Base-by-base conservation (phyloP, 2,329 filamentous ascomycete species). In the Bipolaris victoriae region DNA sequence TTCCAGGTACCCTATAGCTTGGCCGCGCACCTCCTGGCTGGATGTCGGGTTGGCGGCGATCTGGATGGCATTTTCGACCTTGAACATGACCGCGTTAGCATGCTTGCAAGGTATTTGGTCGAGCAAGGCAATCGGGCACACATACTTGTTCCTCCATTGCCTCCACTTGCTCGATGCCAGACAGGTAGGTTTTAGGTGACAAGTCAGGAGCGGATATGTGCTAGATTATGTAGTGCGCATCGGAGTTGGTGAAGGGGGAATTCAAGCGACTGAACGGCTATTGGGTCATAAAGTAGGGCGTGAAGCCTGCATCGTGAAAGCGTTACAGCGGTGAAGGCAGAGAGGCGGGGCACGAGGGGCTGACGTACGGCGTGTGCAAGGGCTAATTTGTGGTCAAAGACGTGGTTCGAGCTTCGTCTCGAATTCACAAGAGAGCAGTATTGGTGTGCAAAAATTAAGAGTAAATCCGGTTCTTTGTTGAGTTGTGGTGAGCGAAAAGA, bases 11-110 rank as follows among this genome's bases (percentile, higher is more conserved):
- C 92, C 86, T 76, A 91, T 90, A 62, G 95, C 94, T 82, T 97
- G 90, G 65, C 94, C 93, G 81, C 97, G 92, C 53, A 77, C 67
- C 52, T 72, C 70, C 63, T 77, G 87, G 77, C 93, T 87, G 69
- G 92, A 90, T 70, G 84, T 80, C 58, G 91, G 91, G 78, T 94
- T 89, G 82, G 88, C 95, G 78, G 92, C 91, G 80, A 98, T 96
- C 78, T 95, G 88, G 81, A 98, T 95, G 78, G 95, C 95, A 81
- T 91, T 94, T 81, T 95, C 90, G 78, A 97, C 88, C 91, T 97
- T 56, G 36, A 47, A 48, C 3, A 50, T 49, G 33, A 55, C 43
- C 35, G 5, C 9, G 31, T 48, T 16, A 51, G 46, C 31, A 45
- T 29, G n/a, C 9, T n/a, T 39, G 16, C n/a, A 10, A 26, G 15